A percentile compares a stretch with the other conserved stretches of the same genome.
Evolutionary conservation across 2,329 filamentous ascomycete genomes (phyloP).

Genomic region (Chaetomium sp.): DNA sequence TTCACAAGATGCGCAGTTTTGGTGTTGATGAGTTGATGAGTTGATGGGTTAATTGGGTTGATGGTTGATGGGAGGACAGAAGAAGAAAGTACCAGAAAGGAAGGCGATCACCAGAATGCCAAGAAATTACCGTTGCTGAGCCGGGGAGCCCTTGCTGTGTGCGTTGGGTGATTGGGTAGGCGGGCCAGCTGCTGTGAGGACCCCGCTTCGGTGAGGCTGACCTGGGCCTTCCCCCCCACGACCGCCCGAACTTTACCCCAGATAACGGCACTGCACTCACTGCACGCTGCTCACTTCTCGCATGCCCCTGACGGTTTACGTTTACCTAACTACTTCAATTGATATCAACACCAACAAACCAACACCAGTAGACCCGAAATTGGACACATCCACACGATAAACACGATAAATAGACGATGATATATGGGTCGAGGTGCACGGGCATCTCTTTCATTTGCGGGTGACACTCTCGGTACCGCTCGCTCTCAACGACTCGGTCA

Average conservation of each 20-base stretch:
- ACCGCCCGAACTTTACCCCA: not conserved
- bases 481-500: not conserved
- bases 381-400: not conserved
- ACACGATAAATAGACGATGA: slow-evolving; percentile 11
- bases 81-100: not conserved
- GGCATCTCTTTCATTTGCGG: slow-evolving; percentile 19
- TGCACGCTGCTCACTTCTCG: not conserved
- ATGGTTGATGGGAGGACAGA: too few relatives aligned
- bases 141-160: not conserved
- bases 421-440: not conserved
- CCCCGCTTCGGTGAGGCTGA: slow-evolving; percentile 16
- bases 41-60: too few relatives aligned
- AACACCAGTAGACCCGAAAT: not conserved
- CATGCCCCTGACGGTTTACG: too few relatives aligned
- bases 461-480: slow-evolving; percentile 9
- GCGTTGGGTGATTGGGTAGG: not conserved
- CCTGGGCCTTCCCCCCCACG: not conserved
- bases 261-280: not conserved
- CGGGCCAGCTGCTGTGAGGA: not conserved
- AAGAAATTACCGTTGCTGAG: not conserved
- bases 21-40: too few relatives aligned
- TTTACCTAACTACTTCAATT: not conserved
- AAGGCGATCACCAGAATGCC: not conserved
- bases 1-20: not conserved
- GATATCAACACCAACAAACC: not conserved